phyloP scores from a whole-genome alignment of 1,139 yeast genomes.

The Pichia sp. region DNA sequence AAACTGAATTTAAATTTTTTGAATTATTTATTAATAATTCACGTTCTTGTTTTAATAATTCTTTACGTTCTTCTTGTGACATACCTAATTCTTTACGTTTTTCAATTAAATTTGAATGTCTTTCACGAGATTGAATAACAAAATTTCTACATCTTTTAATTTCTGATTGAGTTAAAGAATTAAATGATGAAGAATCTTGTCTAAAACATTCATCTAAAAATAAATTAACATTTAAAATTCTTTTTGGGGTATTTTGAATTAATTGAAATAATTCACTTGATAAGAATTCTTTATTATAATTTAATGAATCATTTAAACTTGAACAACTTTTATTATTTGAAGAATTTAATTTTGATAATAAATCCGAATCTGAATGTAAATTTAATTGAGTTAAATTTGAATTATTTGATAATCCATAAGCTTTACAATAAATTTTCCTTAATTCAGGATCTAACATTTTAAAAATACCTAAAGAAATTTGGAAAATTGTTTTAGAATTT shows the following conservation, averaged over 20 bases:
- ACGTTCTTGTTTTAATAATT: conserved; percentile 25
- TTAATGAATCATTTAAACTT: not conserved
- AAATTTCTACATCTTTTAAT: conserved; percentile 69
- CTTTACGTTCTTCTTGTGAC: conserved; percentile 31
- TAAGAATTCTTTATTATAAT: conserved; percentile 22
- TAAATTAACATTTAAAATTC: conserved; percentile 60
- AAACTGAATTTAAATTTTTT: not conserved
- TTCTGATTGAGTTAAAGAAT: conserved; percentile 74
- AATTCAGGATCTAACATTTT: conserved; percentile 67
- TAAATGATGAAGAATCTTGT: conserved; percentile 28
- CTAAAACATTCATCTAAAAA: conserved; percentile 67
- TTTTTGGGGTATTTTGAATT: conserved; percentile 77
- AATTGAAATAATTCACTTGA: conserved; percentile 68
- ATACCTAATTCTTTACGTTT: conserved; percentile 28
- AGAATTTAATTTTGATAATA: not conserved
- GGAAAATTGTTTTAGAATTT: conserved; percentile 80
- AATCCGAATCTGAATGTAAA: conserved; percentile 10
- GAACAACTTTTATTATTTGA: conserved; percentile 3
- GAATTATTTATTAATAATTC: conserved; percentile 3
- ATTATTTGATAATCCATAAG: conserved; percentile 8
- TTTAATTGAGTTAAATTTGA: conserved; percentile 2
- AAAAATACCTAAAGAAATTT: conserved; percentile 78
- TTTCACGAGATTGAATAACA: conserved; percentile 57
- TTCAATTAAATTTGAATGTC: conserved; percentile 35
- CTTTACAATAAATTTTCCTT: conserved; percentile 26